These are phyloP conservation scores for Abrus pulchellus DNA, from an alignment of 306 rosid species.

Conservation along the genomic window DNA sequence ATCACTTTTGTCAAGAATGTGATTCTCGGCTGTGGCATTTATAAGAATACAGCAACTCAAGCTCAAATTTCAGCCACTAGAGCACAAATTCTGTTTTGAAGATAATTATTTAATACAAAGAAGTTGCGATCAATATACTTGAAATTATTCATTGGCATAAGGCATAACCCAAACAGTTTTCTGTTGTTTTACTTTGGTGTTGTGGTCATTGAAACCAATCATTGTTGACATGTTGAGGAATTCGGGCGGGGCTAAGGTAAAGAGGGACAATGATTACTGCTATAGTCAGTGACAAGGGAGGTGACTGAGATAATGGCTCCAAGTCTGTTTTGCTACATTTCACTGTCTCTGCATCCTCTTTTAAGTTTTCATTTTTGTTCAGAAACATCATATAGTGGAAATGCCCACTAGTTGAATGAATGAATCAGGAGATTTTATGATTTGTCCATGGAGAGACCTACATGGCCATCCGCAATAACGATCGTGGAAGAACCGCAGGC, in stretches of 20 bases:
- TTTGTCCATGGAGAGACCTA: neutral
- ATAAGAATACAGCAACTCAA: neutral
- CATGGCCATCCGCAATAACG: neutral
- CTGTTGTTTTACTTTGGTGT: too few relatives aligned
- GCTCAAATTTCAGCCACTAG: neutral
- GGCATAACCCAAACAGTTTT: too few relatives aligned
- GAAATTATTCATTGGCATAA: too few relatives aligned
- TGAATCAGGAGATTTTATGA: neutral
- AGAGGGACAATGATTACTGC: too few relatives aligned
- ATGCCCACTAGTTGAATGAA: neutral
- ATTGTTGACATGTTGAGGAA: too few relatives aligned
- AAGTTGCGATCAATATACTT: neutral
- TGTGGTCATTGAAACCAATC: too few relatives aligned
- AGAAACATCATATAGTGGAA: neutral
- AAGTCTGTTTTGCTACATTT: too few relatives aligned
- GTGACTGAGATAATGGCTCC: too few relatives aligned
- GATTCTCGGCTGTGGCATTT: neutral
- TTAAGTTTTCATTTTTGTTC: neutral
- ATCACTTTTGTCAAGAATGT: neutral
- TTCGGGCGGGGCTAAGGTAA: too few relatives aligned
- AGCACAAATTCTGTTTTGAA: neutral
- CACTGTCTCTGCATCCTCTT: too few relatives aligned
- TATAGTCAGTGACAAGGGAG: too few relatives aligned
- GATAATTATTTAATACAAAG: neutral
- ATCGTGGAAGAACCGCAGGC: neutral